Base-by-base conservation (phyloP, 305 asterid species). In the Solanum hybrid region DNA sequence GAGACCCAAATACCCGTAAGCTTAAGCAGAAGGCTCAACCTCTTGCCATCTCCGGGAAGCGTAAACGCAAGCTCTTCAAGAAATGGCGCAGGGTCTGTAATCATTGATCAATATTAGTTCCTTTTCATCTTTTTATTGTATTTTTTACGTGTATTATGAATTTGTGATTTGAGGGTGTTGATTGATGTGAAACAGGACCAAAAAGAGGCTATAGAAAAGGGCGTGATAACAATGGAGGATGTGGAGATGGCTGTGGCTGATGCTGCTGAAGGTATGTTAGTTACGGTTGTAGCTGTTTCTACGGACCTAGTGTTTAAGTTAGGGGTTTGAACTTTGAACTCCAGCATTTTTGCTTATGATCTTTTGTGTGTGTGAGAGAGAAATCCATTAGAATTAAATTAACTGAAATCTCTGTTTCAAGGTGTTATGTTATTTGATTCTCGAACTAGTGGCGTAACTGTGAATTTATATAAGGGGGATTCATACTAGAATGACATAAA, bases 211-310 rank as follows among this genome's bases (percentile, higher is more conserved):
- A 73, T 94, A 33, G 95, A 91, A 16, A 94, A 95, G 91, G 98
- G 98, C 4, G 84, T 95, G 46, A 93, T 95, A 81, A 92, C 99
- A 12, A 94, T 96, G 97, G 88, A 94, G 88, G 99, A 97, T 91
- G 95, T 97, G 33, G 97, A 97, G 95, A 97, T 96, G 99, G 96
- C 98, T 31, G 93, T 89, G 57, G 96, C 97, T 89, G 96, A 93
- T 84, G 96, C 95, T 92, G 77, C 92, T 51, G 87, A n/a, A 42
- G 69, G 81, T 82, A 86, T 51, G 88, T 57, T 85, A 33, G 5
- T 85, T 22, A 22, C 8, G 10, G 13, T 28, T 57, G 74, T 82
- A 51, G 5, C 90, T 57, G 35, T 12, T n/a, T 71, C 37, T 36
- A 24, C 4, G 3, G 22, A 40, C 28, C 34, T 31, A n/a, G 36